Percentiles rank a stretch among this genome's conserved stretches.
phyloP scores from a whole-genome alignment of 2,329 filamentous ascomycete species.

The Phialocephala sp. region DNA sequence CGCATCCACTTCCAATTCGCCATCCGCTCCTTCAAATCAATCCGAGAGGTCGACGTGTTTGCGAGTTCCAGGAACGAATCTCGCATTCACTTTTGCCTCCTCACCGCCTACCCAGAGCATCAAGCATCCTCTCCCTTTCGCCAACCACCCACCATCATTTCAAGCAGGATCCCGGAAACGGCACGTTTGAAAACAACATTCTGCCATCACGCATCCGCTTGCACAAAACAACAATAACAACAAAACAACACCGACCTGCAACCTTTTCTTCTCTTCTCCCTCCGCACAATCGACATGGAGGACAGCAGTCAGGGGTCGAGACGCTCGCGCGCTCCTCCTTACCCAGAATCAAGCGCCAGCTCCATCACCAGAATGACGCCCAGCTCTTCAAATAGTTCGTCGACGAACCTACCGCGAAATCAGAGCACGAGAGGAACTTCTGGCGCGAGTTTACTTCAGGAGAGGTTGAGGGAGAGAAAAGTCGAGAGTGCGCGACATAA shows the following conservation, averaged over 20 bases:
- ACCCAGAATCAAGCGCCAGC: slow-evolving; percentile 35
- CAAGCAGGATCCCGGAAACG: slow-evolving; percentile 18
- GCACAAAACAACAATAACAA: slow-evolving; percentile 10
- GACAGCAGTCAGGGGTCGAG: slow-evolving; percentile 28
- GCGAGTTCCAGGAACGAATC: neutral
- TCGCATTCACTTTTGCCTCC: slow-evolving; percentile 5
- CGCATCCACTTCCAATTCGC: neutral
- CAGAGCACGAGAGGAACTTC: slow-evolving; percentile 9
- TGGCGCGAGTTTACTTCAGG: slow-evolving; percentile 41
- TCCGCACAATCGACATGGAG: slow-evolving; percentile 27
- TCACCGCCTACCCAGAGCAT: slow-evolving; percentile 2
- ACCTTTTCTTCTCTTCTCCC: neutral
- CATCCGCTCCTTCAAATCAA: slow-evolving; percentile 1
- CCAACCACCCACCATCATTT: neutral
- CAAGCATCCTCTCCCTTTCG: neutral
- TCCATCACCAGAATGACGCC: slow-evolving; percentile 38
- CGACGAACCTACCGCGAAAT: slow-evolving; percentile 23
- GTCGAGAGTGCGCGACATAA: slow-evolving; percentile 37
- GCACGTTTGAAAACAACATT: neutral
- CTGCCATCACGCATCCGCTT: neutral
- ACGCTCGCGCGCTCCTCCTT: slow-evolving; percentile 16
- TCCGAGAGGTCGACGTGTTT: neutral
- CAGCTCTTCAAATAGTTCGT: slow-evolving; percentile 27
- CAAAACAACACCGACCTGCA: neutral
- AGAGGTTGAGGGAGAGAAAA: slow-evolving; percentile 43